Evolutionary conservation across 305 asterid species (phyloP).

Genomic region (Solanum aculeatissimum): DNA sequence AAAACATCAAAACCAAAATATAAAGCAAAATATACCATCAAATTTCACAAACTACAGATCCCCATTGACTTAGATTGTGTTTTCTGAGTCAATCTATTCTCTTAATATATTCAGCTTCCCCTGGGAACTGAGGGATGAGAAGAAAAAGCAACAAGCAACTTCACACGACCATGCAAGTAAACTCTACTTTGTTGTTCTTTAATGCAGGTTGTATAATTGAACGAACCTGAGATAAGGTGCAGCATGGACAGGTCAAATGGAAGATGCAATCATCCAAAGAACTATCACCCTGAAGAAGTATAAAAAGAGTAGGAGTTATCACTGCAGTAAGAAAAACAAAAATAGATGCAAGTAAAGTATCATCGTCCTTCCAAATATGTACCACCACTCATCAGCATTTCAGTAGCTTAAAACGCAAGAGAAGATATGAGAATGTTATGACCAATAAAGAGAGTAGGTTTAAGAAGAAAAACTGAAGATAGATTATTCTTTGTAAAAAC

Average conservation of each 20-base stretch:
- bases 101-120: not conserved
- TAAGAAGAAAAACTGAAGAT: not conserved
- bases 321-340: not conserved
- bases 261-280: conserved; percentile 58
- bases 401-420: not conserved
- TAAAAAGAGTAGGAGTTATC: not conserved
- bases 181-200: not conserved
- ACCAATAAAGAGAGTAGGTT: not conserved
- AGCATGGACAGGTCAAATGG: conserved; percentile 86
- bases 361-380: not conserved
- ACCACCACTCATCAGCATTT: not conserved
- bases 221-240: conserved; percentile 71
- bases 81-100: not conserved
- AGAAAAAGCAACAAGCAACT: not conserved
- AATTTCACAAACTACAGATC: not conserved
- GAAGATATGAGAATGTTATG: not conserved
- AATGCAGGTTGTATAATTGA: conserved; percentile 2
- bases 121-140: not conserved
- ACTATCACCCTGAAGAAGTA: conserved; percentile 59
- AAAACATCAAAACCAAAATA: not conserved
- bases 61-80: not conserved
- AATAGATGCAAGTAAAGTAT: not conserved
- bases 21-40: not conserved
- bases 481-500: not conserved
- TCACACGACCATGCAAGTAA: not conserved